Percentiles rank a stretch among this genome's conserved stretches.
Conservation (phyloP, 176 grass and related monocot species). For the Canna indica region DNA sequence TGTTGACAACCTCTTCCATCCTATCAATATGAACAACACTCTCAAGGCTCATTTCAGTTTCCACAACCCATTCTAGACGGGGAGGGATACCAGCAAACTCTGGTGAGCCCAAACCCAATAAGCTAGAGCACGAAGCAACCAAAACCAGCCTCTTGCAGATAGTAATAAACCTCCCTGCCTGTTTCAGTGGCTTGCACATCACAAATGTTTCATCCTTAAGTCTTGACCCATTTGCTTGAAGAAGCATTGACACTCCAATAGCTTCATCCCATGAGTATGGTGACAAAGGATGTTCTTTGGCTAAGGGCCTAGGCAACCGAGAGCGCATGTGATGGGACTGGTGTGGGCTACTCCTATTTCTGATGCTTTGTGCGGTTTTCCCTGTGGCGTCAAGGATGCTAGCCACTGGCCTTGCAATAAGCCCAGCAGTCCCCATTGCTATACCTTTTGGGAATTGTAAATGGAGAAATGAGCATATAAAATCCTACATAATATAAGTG, state of each 20-base stretch:
- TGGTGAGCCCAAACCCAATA: slow-evolving; percentile 43
- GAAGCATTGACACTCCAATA: slow-evolving; percentile 56
- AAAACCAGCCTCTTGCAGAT: slow-evolving; percentile 61
- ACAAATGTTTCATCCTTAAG: slow-evolving; percentile 77
- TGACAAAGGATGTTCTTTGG: slow-evolving; percentile 24
- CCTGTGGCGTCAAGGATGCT: slow-evolving; percentile 94
- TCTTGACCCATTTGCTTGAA: slow-evolving; percentile 55
- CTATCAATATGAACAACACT: slow-evolving; percentile 81
- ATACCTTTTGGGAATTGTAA: slow-evolving; percentile 46
- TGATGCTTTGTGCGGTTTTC: slow-evolving; percentile 94
- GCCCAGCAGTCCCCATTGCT: slow-evolving; percentile 89
- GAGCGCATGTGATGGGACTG: slow-evolving; percentile 52
- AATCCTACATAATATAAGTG: background rate
- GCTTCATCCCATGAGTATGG: slow-evolving; percentile 93
- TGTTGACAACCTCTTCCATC: slow-evolving; percentile 60
- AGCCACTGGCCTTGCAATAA: slow-evolving; percentile 78
- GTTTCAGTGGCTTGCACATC: slow-evolving; percentile 62
- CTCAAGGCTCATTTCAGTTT: slow-evolving; percentile 69
- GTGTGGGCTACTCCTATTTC: slow-evolving; percentile 74
- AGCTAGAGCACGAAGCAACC: slow-evolving; percentile 45
- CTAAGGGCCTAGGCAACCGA: slow-evolving; percentile 30
- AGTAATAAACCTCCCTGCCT: slow-evolving; percentile 51
- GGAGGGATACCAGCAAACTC: slow-evolving; percentile 66
- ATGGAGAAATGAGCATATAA: background rate
- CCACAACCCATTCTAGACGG: slow-evolving; percentile 60